A percentile compares a stretch with the other conserved stretches of the same genome.
Conservation (phyloP, 2,329 filamentous ascomycete genomes). For the Sclerotinia nivalis region DNA sequence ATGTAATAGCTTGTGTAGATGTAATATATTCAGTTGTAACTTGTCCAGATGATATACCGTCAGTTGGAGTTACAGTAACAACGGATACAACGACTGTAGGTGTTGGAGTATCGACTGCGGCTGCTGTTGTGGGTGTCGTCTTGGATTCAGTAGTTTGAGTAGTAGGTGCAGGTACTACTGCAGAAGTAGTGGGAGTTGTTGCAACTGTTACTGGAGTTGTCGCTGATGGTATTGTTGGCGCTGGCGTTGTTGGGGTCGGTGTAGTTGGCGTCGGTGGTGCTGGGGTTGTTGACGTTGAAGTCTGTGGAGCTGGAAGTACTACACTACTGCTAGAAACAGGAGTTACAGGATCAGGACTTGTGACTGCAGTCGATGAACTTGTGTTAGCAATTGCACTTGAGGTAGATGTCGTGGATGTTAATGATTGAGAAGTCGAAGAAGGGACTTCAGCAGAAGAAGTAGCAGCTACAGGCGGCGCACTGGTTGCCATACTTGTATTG, state of each 20-base stretch:
- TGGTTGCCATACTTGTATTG: constrained; percentile 37
- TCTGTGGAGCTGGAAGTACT: constrained; percentile 20
- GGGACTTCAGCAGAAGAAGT: constrained; percentile 25
- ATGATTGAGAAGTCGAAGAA: constrained; percentile 27
- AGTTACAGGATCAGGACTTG: constrained; percentile 23
- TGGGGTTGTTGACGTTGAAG: constrained; percentile 22
- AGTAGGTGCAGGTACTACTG: constrained; percentile 16
- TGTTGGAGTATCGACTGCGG: constrained; percentile 30
- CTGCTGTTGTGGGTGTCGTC: constrained; percentile 31
- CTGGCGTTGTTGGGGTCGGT: constrained; percentile 24
- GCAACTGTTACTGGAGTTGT: constrained; percentile 27
- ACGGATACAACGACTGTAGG: constrained; percentile 24
- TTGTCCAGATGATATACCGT: constrained; percentile 16
- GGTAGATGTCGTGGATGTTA: constrained; percentile 3
- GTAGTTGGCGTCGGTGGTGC: constrained; percentile 30
- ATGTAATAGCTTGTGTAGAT: constrained; percentile 22
- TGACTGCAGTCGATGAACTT: constrained; percentile 33
- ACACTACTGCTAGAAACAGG: constrained; percentile 9
- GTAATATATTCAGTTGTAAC: constrained; percentile 29
- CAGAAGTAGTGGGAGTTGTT: constrained; percentile 26
- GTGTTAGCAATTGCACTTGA: constrained; percentile 38
- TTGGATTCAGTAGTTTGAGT: constrained; percentile 34
- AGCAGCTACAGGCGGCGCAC: constrained; percentile 23
- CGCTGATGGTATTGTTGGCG: constrained; percentile 19
- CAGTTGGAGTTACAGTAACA: constrained; percentile 15